Conservation (phyloP, 2,329 filamentous ascomycete species). For the Aspergillus phoenicis region DNA sequence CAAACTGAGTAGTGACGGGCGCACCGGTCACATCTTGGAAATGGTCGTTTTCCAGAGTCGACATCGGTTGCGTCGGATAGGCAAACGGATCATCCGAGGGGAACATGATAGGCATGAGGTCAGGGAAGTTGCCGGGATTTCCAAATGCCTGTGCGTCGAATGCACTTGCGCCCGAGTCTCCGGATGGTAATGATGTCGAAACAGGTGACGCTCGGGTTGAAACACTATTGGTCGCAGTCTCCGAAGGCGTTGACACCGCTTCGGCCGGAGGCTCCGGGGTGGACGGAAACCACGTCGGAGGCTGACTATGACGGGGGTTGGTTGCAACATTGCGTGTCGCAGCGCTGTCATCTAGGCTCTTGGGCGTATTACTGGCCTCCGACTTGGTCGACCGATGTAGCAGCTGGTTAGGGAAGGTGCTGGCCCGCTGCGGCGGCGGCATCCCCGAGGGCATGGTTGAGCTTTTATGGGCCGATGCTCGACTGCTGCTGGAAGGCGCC, state of each 20-base stretch:
- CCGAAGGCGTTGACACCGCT: constrained; percentile 33
- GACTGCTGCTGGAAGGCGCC: constrained; percentile 33
- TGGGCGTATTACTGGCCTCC: constrained; percentile 31
- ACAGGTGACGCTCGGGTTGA: constrained; percentile 22
- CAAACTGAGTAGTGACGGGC: constrained; percentile 23
- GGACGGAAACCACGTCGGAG: constrained; percentile 30
- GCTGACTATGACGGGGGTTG: constrained; percentile 20
- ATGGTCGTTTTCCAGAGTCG: constrained; percentile 47
- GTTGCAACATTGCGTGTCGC: constrained; percentile 20
- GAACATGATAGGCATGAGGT: constrained; percentile 55
- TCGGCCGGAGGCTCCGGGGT: constrained; percentile 34
- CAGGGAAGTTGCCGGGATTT: constrained; percentile 42
- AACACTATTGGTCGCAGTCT: constrained; percentile 26
- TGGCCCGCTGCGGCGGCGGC: constrained; percentile 38
- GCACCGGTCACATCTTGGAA: constrained; percentile 37
- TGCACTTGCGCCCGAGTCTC: constrained; percentile 29
- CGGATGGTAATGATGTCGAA: constrained; percentile 25
- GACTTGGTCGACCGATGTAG: constrained; percentile 27
- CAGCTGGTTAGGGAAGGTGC: constrained; percentile 43
- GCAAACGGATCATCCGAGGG: constrained; percentile 54
- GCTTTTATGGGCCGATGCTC: not conserved
- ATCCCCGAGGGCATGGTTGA: constrained; percentile 23
- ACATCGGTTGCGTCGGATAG: constrained; percentile 54
- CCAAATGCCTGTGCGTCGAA: constrained; percentile 38
- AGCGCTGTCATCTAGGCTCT: constrained; percentile 36